Conservation (phyloP, 2,329 filamentous ascomycete genomes). For the Aspergillus pseudoviridinutans region DNA sequence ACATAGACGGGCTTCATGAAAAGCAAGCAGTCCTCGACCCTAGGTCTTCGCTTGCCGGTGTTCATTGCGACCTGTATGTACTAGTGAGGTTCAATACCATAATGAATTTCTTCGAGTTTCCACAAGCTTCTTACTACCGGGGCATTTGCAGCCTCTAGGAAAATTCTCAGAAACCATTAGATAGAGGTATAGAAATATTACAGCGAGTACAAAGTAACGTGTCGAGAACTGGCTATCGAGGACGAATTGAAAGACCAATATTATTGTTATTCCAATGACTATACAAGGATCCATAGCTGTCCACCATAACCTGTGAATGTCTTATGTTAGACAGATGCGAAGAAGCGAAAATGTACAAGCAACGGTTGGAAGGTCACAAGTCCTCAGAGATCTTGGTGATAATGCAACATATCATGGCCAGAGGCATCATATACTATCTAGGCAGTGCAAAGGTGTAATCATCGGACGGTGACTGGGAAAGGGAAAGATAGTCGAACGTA, state of each 20-base stretch:
- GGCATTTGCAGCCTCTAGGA: background rate
- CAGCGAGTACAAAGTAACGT: background rate
- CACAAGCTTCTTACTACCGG: background rate
- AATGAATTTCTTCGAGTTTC: background rate
- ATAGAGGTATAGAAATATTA: background rate
- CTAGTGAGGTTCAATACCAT: background rate
- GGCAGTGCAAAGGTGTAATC: constrained; percentile 60
- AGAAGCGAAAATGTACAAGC: background rate
- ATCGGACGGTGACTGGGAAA: constrained; percentile 46
- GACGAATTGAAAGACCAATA: background rate
- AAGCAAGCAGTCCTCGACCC: background rate
- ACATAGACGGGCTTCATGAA: constrained; percentile 18
- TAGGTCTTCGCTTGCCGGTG: background rate
- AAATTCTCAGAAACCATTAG: background rate
- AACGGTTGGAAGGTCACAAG: constrained; percentile 15
- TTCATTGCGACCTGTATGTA: background rate
- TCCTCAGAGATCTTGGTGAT: constrained; percentile 70
- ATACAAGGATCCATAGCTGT: background rate
- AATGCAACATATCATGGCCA: constrained; percentile 53
- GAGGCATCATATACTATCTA: constrained; percentile 66
- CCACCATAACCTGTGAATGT: background rate
- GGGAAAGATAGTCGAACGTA: constrained; percentile 19
- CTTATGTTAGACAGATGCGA: constrained; percentile 19
- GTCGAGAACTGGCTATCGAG: background rate
- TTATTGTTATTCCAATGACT: background rate